phyloP scores from a whole-genome alignment of 2,329 filamentous ascomycete genomes.

The Thielaviopsis musarum region DNA sequence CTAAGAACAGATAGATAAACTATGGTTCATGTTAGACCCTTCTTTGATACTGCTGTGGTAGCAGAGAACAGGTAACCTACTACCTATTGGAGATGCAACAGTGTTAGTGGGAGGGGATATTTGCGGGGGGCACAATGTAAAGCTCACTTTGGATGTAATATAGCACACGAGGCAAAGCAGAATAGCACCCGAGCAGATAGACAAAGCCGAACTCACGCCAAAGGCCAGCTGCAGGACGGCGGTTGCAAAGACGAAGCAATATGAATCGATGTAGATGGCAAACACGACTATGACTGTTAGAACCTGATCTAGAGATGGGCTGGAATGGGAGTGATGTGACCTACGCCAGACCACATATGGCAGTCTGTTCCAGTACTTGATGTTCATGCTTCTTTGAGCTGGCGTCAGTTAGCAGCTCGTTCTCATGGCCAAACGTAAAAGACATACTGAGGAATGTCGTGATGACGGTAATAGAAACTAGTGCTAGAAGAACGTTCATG shows the following conservation, averaged over 20 bases:
- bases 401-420: neutral
- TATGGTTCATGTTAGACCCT: slow-evolving; percentile 13
- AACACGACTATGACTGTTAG: slow-evolving; percentile 32
- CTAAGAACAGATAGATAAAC: slow-evolving; percentile 48
- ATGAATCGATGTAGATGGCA: slow-evolving; percentile 42
- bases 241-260: slow-evolving; percentile 40
- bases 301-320: neutral
- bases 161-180: slow-evolving; percentile 45
- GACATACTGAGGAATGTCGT: slow-evolving; percentile 22
- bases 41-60: neutral
- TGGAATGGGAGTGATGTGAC: slow-evolving; percentile 8
- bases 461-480: slow-evolving; percentile 21
- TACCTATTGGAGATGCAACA: slow-evolving; percentile 2
- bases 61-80: neutral
- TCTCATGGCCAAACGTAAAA: slow-evolving; percentile 1
- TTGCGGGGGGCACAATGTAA: neutral
- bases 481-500: slow-evolving; percentile 21
- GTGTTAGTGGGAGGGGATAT: neutral
- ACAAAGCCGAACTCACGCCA: slow-evolving; percentile 33
- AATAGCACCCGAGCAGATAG: slow-evolving; percentile 40
- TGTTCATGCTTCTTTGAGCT: slow-evolving; percentile 11
- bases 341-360: slow-evolving; percentile 28
- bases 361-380: slow-evolving; percentile 15
- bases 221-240: slow-evolving; percentile 39
- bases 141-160: slow-evolving; percentile 41